Base-by-base conservation (phyloP, 2,329 filamentous ascomycete species). In the Cytospora leucostoma region DNA sequence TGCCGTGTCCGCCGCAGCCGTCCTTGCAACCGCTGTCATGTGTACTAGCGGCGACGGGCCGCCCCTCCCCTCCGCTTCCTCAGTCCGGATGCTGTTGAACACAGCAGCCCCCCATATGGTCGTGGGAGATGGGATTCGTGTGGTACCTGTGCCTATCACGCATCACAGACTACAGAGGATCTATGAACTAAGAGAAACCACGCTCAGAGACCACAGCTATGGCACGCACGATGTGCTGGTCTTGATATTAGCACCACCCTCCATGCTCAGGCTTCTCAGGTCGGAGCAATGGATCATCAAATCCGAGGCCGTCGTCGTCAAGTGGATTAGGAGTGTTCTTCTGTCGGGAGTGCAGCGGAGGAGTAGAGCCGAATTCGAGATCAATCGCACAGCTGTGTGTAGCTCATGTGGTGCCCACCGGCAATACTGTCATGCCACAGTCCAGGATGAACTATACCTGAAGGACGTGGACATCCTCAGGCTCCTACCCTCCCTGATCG, bases 241-340 rank as follows among this genome's bases (percentile, higher is more conserved):
- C 34, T 73, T 84, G 49, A 75, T 77, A 40, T 68, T 82, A 4
- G 71, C 80, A n/a, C 79, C 79, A 7, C 71, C 75, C 40, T 67
- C 74, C n/a, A 74, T 77, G 63, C 70, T 77, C 56, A 76, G 77
- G 60, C 72, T 82, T 34, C 73, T 85, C 37, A 77, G 82, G 35
- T 79, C 73, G 56, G 82, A 85, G 68, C 76, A 77, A 55, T 75
- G 71, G 40, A 75, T 78, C 50, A 72, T 80, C 56, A 70, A 72
- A 32, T 78, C 80, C 27, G 82, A 84, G 67, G 78, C 78, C 11
- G 70, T 74, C 10, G 67, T 82, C 2, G 68, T 84, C 44, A 73
- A 71, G 59, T 85, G 81, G 81, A 72, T 84, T 21, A 71, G 74
- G 44, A 67, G 71, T 59, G 57, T 62, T 17, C 57, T 53, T 60